Percentiles rank a stretch among this genome's conserved stretches.
phyloP scores from a whole-genome alignment of 805 yeast genomes.

The Saccharomycopsis sp. region DNA sequence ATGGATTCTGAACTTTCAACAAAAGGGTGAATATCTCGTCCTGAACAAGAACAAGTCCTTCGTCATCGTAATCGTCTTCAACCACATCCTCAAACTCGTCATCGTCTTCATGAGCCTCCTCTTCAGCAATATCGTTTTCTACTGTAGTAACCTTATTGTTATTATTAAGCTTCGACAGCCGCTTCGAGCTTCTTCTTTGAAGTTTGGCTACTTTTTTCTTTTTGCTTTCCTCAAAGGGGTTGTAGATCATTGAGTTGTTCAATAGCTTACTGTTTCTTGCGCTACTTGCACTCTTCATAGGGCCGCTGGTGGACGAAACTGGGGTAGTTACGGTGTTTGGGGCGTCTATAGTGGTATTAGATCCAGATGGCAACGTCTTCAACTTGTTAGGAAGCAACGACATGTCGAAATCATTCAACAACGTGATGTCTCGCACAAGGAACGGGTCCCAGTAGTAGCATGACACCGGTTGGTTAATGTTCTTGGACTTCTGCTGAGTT shows the following conservation, averaged over 20 bases:
- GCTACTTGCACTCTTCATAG: conserved; percentile 18
- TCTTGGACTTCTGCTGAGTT: conserved; percentile 25
- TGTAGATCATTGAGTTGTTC: conserved; percentile 13
- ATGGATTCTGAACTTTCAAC: conserved; percentile 70
- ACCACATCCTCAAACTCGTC: conserved; percentile 23
- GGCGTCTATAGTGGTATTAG: conserved; percentile 12
- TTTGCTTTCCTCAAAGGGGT: conserved; percentile 20
- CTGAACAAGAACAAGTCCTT: conserved; percentile 37
- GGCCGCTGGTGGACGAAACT: conserved; percentile 21
- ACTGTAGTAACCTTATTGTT: conserved; percentile 5
- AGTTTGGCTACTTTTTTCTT: conserved; percentile 12
- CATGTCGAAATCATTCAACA: conserved; percentile 26
- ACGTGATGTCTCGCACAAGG: conserved; percentile 45
- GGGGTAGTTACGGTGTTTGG: background rate
- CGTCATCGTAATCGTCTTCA: conserved; percentile 18
- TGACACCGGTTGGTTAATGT: conserved; percentile 24
- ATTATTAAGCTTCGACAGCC: conserved; percentile 18
- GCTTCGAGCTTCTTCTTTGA: conserved; percentile 11
- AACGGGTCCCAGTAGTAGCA: conserved; percentile 68
- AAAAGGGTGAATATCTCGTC: conserved; percentile 58
- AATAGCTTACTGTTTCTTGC: background rate
- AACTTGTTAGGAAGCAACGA: conserved; percentile 16
- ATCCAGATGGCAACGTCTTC: conserved; percentile 16
- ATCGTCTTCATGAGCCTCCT: conserved; percentile 13
- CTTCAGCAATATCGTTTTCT: conserved; percentile 11